These are phyloP conservation scores for Coelastrella sp. DNA, from an alignment of 139 green algal genomes.

Conservation along the genomic window DNA sequence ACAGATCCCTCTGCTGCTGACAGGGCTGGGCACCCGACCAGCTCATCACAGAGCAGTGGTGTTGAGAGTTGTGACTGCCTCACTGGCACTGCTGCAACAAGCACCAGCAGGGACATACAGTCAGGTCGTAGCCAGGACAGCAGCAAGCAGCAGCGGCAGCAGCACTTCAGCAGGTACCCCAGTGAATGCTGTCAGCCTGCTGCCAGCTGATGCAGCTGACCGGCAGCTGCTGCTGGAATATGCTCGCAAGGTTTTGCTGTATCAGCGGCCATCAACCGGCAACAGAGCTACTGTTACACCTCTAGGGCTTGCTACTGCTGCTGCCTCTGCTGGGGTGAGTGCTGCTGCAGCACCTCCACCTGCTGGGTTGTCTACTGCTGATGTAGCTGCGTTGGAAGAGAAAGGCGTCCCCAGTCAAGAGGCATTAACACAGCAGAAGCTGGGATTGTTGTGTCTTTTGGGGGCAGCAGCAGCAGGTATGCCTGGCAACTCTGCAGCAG, in stretches of 20 bases:
- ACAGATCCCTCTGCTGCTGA: conserved; percentile 72
- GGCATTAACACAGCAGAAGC: conserved; percentile 61
- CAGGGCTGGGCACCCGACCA: conserved; percentile 52
- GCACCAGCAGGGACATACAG: conserved; percentile 25
- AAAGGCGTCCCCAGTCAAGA: conserved; percentile 44
- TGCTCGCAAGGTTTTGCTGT: conserved; percentile 77
- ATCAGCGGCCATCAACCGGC: conserved; percentile 58
- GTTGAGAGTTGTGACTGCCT: conserved; percentile 68
- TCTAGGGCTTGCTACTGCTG: conserved; percentile 17
- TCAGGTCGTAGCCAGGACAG: background rate
- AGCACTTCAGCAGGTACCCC: background rate
- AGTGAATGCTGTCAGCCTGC: background rate
- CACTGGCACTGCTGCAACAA: conserved; percentile 53
- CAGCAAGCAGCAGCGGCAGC: conserved; percentile 4
- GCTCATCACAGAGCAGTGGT: conserved; percentile 72
- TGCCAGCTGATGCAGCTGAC: conserved; percentile 15
- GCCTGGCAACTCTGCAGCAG: conserved; percentile 19
- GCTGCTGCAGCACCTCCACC: conserved; percentile 31
- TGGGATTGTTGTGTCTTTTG: conserved; percentile 85
- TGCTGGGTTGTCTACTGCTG: conserved; percentile 29
- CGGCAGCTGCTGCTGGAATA: conserved; percentile 4
- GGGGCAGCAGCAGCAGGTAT: conserved; percentile 50
- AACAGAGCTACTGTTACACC: conserved; percentile 23
- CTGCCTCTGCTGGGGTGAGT: conserved; percentile 26
- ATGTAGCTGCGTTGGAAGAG: conserved; percentile 42